Base-by-base conservation (phyloP, 352 stramenopile genomes). In the Phytophthora gonapodyides region DNA sequence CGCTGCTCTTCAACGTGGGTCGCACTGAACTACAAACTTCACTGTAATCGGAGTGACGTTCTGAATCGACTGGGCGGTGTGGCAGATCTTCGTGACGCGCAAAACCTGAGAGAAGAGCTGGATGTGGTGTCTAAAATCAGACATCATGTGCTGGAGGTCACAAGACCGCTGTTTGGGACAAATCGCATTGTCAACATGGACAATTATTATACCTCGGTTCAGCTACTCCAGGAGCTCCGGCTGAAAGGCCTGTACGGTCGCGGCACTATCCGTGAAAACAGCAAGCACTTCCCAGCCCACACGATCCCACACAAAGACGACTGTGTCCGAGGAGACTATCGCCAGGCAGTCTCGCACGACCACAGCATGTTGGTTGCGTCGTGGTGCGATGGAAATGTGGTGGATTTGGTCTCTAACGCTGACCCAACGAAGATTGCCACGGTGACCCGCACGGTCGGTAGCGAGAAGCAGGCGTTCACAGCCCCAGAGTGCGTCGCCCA, bases 351-450 rank as follows among this genome's bases (percentile, higher is more conserved):
- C 2, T 50, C 52, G 5, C 40, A 30, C 5, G 51, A 60, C 15
- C 52, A 51, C 41, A 45, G 31, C 24, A 60, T 60, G 31, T n/a
- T 60, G 11, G 41, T 41, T 5, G 52, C 52, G 9, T 47, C 52
- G 8, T 60, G 30, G 52, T 51, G 33, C 11, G 52, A 51, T 13
- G 41, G 40, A 31, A 51, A 27, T 3, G n/a, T 54, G n/a, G 47
- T 54, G 1, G 45, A 42, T 15, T 13, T 54, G 15, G 34, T 43
- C 5, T 57, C 49, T n/a, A 57, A 47, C 31, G 45, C 37, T 17
- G 49, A 57, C 21, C 17, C 49, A 13, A 27, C 49, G 1, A 36
- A 42, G 3, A 4, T 36, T 17, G 30, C 45, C 1, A 54, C 47
- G 31, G 47, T 54, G 11, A 44, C 17, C 7, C 17, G 34, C 3